Evolutionary conservation across 1,284 basidiomycete genomes (phyloP).

Genomic region (Fomitopsis schrenkii): DNA sequence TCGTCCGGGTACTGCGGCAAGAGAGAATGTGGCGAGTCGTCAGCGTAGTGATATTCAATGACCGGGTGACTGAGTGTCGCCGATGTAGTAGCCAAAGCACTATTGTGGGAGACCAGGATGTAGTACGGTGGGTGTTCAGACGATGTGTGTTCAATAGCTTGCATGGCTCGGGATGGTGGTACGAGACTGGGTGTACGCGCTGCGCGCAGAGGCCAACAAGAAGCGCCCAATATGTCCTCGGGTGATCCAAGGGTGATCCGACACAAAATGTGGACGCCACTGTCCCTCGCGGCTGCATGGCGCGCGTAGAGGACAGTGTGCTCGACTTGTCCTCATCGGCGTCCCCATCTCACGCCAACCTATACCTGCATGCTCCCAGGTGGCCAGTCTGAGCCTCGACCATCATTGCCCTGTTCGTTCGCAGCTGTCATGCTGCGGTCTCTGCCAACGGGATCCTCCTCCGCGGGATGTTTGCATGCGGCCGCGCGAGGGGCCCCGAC

Average conservation of each 20-base stretch:
- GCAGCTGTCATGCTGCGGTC: neutral
- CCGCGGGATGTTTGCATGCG: neutral
- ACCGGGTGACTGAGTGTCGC: conserved; percentile 56
- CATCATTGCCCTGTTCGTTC: neutral
- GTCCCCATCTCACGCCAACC: neutral
- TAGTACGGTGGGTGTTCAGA: conserved; percentile 45
- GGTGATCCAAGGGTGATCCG: too few species aligned
- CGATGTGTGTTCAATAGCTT: neutral
- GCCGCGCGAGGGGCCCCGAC: neutral
- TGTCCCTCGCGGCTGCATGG: neutral
- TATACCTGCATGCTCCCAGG: neutral
- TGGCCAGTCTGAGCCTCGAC: neutral
- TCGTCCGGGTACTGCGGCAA: conserved; percentile 56
- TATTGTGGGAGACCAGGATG: conserved; percentile 51
- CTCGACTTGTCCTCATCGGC: too few species aligned
- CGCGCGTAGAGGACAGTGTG: too few species aligned
- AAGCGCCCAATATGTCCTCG: too few species aligned
- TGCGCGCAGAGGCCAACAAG: too few species aligned
- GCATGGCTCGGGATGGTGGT: neutral
- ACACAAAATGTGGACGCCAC: too few species aligned
- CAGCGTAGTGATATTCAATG: conserved; percentile 79
- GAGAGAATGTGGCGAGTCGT: conserved; percentile 62
- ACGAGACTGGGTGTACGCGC: too few species aligned
- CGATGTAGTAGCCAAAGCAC: conserved; percentile 62
- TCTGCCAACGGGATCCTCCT: neutral